Base-by-base conservation (phyloP, 2,329 filamentous ascomycete genomes). In the Akanthomyces uredinophilus region DNA sequence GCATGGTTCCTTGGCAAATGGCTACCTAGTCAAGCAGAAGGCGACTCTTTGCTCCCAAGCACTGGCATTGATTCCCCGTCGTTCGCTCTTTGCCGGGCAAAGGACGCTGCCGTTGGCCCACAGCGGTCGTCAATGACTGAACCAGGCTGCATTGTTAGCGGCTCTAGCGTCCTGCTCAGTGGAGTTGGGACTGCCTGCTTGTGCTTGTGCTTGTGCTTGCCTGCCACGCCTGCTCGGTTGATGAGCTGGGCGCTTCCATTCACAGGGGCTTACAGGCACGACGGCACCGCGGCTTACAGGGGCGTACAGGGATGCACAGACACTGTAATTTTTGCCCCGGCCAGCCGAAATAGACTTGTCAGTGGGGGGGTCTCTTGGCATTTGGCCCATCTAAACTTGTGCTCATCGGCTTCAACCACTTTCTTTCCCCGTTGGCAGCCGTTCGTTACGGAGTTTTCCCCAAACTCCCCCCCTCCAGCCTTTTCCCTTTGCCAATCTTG, bases 61-160 rank as follows among this genome's bases (percentile, higher is more conserved):
- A 29, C 6, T 35, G 10, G 7, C 2, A 2, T 8, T 46, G 16
- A 39, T 46, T 16, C 44, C 44, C 44, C 44, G 20, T 46, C 44
- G 14, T 16, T 8, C 7, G 32, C 32, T 10, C 7, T 11, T 35
- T 8, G 22, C 22, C 22, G 44, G 22, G 13, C 37, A 39, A 3
- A 39, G 7, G 4, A 16, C 37, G 14, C 14, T 39, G 27, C 27
- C 4, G 27, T 29, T 5, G 35, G 10, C 50, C 50, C 50, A 37
- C 50, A 41, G n/a, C 4, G 11, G n/a, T 56, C 53, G 53, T 56
- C 53, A 46, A 46, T 32, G 53, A 56, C 16, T 56, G 53, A 41
- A 27, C 46, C 22, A n/a, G 27, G 22, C n/a, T 35, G 24, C 35
- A 6, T 22, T n/a, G 7, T 24, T 16, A 37, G 20, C 35, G 13